These are phyloP conservation scores for Cryptococcus sp. DNA, from an alignment of 1,284 basidiomycete genomes.

Conservation along the genomic window DNA sequence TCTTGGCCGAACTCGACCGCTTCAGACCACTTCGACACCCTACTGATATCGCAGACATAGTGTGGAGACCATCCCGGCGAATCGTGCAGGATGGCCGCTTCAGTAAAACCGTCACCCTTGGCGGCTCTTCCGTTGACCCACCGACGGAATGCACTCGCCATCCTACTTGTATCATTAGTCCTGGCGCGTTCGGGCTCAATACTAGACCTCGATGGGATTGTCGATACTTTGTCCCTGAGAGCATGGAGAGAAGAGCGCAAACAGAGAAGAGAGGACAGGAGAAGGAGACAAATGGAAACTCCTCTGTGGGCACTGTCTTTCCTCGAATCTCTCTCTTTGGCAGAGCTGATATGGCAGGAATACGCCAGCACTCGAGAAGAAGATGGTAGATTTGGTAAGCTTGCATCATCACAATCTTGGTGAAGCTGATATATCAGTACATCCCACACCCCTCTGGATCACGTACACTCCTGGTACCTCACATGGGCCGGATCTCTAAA, in stretches of 20 bases:
- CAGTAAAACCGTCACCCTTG: background rate
- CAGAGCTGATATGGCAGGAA: constrained; percentile 25
- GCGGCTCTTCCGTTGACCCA: constrained; percentile 1
- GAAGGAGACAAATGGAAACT: constrained; percentile 36
- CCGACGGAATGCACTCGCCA: constrained; percentile 15
- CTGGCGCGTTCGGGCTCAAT: constrained; percentile 20
- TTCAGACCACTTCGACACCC: too few species aligned
- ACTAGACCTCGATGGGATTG: background rate
- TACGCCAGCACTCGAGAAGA: constrained; percentile 47
- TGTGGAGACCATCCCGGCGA: background rate
- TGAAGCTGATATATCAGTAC: constrained; percentile 24
- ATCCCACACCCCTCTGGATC: constrained; percentile 50
- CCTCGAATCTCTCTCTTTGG: too few species aligned
- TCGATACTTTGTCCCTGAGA: constrained; percentile 18
- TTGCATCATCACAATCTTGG: background rate
- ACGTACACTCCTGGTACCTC: constrained; percentile 64
- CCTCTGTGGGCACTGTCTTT: constrained; percentile 44
- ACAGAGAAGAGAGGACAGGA: constrained; percentile 22
- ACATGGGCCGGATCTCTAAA: constrained; percentile 60
- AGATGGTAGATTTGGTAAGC: constrained; percentile 45
- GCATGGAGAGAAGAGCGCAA: constrained; percentile 28
- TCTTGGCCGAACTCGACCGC: too few species aligned
- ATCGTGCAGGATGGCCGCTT: too few species aligned
- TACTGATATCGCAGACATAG: background rate
- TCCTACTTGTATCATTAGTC: constrained; percentile 18